Evolutionary conservation across 768 basidiomycete species (phyloP).

Genomic region (Russula olivacea): DNA sequence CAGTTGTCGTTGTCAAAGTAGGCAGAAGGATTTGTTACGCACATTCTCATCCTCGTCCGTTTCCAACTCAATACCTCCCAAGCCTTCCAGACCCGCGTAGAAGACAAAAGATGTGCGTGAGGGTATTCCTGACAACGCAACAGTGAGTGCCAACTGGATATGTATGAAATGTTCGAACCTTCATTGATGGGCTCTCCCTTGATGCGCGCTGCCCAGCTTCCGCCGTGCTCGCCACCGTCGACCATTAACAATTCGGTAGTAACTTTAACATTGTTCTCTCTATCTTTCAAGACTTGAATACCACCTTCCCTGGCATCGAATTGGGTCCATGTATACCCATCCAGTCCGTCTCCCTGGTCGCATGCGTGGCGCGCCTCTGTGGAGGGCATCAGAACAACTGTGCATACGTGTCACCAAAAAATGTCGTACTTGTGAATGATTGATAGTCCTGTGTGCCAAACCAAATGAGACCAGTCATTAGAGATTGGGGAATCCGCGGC

Average conservation of each 20-base stretch:
- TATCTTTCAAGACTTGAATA: slow-evolving; percentile 77
- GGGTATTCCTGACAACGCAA: slow-evolving; percentile 31
- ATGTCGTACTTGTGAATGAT: slow-evolving; percentile 55
- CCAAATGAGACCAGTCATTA: slow-evolving; percentile 93
- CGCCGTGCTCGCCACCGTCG: slow-evolving; percentile 74
- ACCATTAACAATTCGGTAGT: slow-evolving; percentile 84
- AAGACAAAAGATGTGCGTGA: slow-evolving; percentile 76
- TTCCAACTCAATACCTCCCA: slow-evolving; percentile 77
- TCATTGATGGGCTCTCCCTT: slow-evolving; percentile 71
- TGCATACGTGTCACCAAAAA: slow-evolving; percentile 9
- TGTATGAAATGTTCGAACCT: slow-evolving; percentile 37
- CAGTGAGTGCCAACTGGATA: background rate
- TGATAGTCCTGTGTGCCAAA: slow-evolving; percentile 83
- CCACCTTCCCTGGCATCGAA: slow-evolving; percentile 85
- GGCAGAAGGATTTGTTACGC: slow-evolving; percentile 26
- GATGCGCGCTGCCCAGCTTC: slow-evolving; percentile 84
- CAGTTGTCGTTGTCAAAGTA: background rate
- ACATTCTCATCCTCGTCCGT: slow-evolving; percentile 73
- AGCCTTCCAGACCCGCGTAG: slow-evolving; percentile 82
- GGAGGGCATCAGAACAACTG: slow-evolving; percentile 10
- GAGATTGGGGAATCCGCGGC: slow-evolving; percentile 78
- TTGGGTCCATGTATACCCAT: slow-evolving; percentile 79
- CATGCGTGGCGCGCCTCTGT: slow-evolving; percentile 79
- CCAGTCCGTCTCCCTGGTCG: slow-evolving; percentile 78
- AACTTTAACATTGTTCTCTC: slow-evolving; percentile 76